These are phyloP conservation scores for Violaceomyces palustris DNA, from an alignment of 1,284 basidiomycete species.

Conservation along the genomic window DNA sequence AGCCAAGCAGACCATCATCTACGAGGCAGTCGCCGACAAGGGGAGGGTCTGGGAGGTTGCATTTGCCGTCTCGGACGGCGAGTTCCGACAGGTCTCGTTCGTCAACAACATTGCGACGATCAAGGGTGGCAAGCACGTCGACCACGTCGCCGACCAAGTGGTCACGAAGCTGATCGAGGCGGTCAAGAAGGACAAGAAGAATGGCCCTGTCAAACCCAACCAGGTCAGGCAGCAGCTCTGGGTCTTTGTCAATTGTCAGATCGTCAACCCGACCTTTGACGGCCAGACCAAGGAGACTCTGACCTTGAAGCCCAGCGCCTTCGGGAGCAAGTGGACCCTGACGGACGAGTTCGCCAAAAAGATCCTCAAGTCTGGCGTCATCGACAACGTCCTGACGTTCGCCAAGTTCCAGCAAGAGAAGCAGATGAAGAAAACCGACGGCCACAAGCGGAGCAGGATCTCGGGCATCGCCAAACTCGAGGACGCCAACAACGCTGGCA, in stretches of 20 bases:
- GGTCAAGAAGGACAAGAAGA: slow-evolving; percentile 87
- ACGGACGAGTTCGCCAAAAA: slow-evolving; percentile 95
- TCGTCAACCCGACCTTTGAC: slow-evolving; percentile 98
- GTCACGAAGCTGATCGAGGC: slow-evolving; percentile 68
- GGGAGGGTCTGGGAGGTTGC: slow-evolving; percentile 84
- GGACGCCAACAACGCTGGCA: slow-evolving; percentile 96
- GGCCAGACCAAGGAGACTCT: slow-evolving; percentile 98
- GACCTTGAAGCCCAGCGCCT: slow-evolving; percentile 81
- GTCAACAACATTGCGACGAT: slow-evolving; percentile 96
- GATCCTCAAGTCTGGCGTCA: slow-evolving; percentile 80
- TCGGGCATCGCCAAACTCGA: slow-evolving; percentile 88
- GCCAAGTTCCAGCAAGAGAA: slow-evolving; percentile 96
- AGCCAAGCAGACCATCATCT: slow-evolving; percentile 72
- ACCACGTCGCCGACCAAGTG: slow-evolving; percentile 79
- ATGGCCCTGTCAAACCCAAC: slow-evolving; percentile 78
- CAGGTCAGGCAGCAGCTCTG: slow-evolving; percentile 98
- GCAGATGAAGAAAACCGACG: slow-evolving; percentile 91
- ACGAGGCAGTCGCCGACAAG: slow-evolving; percentile 67
- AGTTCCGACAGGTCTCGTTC: slow-evolving; percentile 81
- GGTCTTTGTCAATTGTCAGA: slow-evolving; percentile 93
- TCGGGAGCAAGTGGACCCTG: slow-evolving; percentile 78
- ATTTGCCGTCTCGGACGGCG: slow-evolving; percentile 83
- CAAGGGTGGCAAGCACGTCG: slow-evolving; percentile 95
- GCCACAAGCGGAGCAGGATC: slow-evolving; percentile 72
- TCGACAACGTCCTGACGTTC: slow-evolving; percentile 90